Percentiles rank a stretch among this genome's conserved stretches.
phyloP scores from a whole-genome alignment of 2,329 filamentous ascomycete genomes.

The Talaromyces sp. region DNA sequence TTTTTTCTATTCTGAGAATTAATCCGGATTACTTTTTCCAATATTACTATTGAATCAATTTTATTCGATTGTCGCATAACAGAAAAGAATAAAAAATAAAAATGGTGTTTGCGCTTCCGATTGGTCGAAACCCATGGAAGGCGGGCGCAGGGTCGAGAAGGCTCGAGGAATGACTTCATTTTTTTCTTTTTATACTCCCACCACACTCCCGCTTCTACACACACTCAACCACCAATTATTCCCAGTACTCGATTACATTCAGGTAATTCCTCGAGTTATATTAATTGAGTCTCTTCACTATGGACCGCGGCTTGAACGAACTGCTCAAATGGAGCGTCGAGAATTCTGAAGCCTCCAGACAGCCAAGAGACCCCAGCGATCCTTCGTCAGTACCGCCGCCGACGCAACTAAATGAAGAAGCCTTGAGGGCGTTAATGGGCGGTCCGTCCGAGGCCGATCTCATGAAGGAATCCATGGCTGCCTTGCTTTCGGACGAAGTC shows the following conservation, averaged over 20 bases:
- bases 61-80: neutral
- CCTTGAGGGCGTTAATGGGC: slow-evolving; percentile 70
- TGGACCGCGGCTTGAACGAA: slow-evolving; percentile 64
- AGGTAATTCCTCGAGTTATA: neutral
- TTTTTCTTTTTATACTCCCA: neutral
- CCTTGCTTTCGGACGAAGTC: slow-evolving; percentile 62
- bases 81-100: neutral
- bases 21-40: neutral
- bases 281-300: slow-evolving; percentile 29
- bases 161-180: neutral
- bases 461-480: slow-evolving; percentile 79
- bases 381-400: slow-evolving; percentile 28
- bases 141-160: slow-evolving; percentile 9
- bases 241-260: neutral
- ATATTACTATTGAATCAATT: neutral
- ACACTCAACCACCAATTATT: neutral
- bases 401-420: slow-evolving; percentile 57
- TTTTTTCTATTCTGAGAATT: neutral
- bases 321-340: slow-evolving; percentile 75
- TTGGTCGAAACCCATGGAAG: slow-evolving; percentile 12
- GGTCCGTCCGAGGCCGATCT: slow-evolving; percentile 85
- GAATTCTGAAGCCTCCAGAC: slow-evolving; percentile 48
- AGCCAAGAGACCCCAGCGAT: slow-evolving; percentile 23
- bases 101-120: neutral
- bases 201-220: neutral